Base-by-base conservation (phyloP, 495 filamentous ascomycete genomes). In the Pyronema omphalodes region DNA sequence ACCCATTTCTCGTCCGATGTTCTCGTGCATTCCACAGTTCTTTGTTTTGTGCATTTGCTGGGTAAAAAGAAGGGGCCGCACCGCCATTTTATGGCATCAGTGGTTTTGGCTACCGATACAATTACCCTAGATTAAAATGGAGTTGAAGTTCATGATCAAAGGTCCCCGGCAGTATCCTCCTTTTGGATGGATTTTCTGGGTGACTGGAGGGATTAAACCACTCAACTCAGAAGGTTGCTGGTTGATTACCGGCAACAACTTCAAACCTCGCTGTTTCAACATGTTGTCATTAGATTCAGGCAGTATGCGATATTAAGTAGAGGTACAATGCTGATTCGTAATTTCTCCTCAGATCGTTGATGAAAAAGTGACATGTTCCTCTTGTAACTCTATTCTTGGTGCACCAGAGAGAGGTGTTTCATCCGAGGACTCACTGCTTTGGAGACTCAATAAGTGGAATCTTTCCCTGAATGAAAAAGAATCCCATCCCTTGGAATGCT, bases 91-190 rank as follows among this genome's bases (percentile, higher is more conserved):
- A 58, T 14, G 66, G 66, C 56, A 55, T 73, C 71, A 67, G 67
- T 85, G 75, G 74, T 70, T 67, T 75, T 76, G 76, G 71, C 77
- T 40, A 82, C 75, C 84, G 87, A 94, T 94, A 93, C 87, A 83
- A 83, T 71, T 85, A 78, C 82, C 87, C 86, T 65, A 94, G 66
- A 94, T 70, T 34, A 74, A 79, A 52, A 57, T 61, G 45, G n/a
- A 14, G n/a, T 52, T 14, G 7, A 4, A 51, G 19, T 51, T 4
- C 14, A 33, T 55, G 67, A 56, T 66, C 67, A 58, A 62, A 57
- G 44, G 59, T 59, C 50, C 52, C 49, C 45, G 63, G 67, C 52
- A 67, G 69, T 60, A 66, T 64, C 56, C 54, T 56, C 41, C 46
- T 56, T 53, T 49, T 55, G 58, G 59, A 58, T 55, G 66, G 67